Percentiles rank a stretch among this genome's conserved stretches.
Evolutionary conservation across 2,329 filamentous ascomycete species (phyloP).

Genomic region (Chrysoporthe puriensis): DNA sequence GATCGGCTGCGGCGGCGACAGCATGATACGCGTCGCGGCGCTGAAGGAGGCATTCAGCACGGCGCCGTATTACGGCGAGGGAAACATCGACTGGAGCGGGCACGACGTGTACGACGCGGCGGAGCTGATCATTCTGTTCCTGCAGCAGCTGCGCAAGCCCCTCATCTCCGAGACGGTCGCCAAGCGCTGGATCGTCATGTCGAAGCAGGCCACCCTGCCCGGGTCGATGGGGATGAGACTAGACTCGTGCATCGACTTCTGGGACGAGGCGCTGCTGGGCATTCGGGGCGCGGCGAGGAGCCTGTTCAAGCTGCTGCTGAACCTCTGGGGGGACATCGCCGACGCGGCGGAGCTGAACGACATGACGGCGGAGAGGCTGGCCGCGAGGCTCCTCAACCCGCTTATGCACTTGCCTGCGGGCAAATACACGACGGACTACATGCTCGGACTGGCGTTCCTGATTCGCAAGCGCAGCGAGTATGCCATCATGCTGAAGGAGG

Average conservation of each 20-base stretch:
- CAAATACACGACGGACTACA: slow-evolving; percentile 43
- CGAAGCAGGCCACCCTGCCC: slow-evolving; percentile 43
- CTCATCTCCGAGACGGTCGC: slow-evolving; percentile 44
- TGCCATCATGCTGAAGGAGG: slow-evolving; percentile 40
- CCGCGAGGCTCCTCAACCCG: slow-evolving; percentile 43
- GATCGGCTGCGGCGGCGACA: slow-evolving; percentile 32
- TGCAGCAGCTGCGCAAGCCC: slow-evolving; percentile 45
- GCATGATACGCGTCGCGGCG: slow-evolving; percentile 39
- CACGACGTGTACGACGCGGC: slow-evolving; percentile 48
- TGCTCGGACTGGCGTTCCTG: slow-evolving; percentile 49
- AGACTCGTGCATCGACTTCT: slow-evolving; percentile 50
- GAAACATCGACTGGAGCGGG: slow-evolving; percentile 40
- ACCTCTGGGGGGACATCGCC: slow-evolving; percentile 48
- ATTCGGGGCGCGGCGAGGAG: slow-evolving; percentile 42
- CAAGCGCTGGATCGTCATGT: slow-evolving; percentile 46
- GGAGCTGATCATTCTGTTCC: slow-evolving; percentile 44
- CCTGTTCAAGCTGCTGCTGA: slow-evolving; percentile 48
- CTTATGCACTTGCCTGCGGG: slow-evolving; percentile 43
- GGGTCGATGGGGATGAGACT: slow-evolving; percentile 40
- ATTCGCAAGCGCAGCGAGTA: slow-evolving; percentile 49
- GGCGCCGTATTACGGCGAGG: slow-evolving; percentile 42
- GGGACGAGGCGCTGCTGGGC: slow-evolving; percentile 49
- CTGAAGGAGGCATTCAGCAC: slow-evolving; percentile 44
- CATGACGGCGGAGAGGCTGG: slow-evolving; percentile 49
- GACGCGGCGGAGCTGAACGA: slow-evolving; percentile 44